Evolutionary conservation across 2,329 filamentous ascomycete genomes (phyloP).

Genomic region (Aurifilum marmelostoma): DNA sequence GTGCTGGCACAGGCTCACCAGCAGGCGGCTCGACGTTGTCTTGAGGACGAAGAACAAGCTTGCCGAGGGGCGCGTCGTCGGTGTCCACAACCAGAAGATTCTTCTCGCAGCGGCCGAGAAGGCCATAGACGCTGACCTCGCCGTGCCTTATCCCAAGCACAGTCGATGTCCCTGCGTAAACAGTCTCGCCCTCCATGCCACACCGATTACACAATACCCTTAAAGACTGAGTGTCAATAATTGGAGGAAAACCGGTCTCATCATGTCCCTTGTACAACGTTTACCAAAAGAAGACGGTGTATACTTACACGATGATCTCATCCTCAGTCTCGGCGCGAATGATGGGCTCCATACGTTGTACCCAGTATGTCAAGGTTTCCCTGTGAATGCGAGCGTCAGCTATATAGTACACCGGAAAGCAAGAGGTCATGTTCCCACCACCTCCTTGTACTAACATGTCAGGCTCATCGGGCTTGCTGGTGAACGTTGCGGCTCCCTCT

Average conservation of each 20-base stretch:
- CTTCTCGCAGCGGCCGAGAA: conserved; percentile 72
- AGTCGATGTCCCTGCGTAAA: conserved; percentile 75
- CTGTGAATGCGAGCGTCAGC: conserved; percentile 8
- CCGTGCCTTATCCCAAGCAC: conserved; percentile 69
- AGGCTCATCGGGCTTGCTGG: conserved; percentile 56
- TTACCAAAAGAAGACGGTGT: not conserved
- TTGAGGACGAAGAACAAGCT: conserved; percentile 42
- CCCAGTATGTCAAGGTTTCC: conserved; percentile 76
- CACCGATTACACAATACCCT: conserved; percentile 69
- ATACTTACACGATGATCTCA: conserved; percentile 60
- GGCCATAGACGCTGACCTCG: conserved; percentile 68
- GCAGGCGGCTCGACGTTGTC: conserved; percentile 29
- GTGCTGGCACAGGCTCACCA: conserved; percentile 30
- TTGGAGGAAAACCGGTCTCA: not conserved
- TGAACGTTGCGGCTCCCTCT: conserved; percentile 52
- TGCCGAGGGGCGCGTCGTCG: conserved; percentile 46
- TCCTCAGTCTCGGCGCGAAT: conserved; percentile 54
- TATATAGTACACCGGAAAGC: too few species aligned
- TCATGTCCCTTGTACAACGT: not conserved
- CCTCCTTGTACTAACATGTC: conserved; percentile 53
- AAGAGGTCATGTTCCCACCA: not conserved
- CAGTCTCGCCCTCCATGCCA: conserved; percentile 66
- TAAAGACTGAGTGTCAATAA: not conserved
- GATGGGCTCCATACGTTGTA: conserved; percentile 69
- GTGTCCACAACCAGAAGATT: conserved; percentile 72